These are phyloP conservation scores for Kregervanrija pseudodelftensis DNA, from an alignment of 805 yeast genomes.

Conservation along the genomic window DNA sequence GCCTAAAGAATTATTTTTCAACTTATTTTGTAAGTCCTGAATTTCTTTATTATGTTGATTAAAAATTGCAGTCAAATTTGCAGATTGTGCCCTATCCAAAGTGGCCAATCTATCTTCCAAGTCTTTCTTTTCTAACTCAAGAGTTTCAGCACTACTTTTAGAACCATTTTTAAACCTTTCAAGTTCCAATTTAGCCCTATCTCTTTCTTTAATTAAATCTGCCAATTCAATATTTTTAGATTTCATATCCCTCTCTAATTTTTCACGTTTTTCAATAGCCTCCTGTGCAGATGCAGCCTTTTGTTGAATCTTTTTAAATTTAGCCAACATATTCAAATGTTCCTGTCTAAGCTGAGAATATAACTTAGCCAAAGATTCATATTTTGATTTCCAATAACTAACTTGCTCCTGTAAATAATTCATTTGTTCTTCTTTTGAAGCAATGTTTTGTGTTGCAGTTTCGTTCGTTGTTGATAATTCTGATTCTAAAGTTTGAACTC, in stretches of 20 bases:
- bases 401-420: conserved; percentile 67
- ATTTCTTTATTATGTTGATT: conserved; percentile 59
- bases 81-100: conserved; percentile 54
- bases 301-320: conserved; percentile 74
- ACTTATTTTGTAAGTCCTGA: conserved; percentile 37
- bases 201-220: conserved; percentile 82
- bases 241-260: conserved; percentile 73
- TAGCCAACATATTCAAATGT: conserved; percentile 70
- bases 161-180: conserved; percentile 63
- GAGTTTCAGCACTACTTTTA: conserved; percentile 55
- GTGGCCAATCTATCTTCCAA: conserved; percentile 51
- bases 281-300: conserved; percentile 88
- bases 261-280: conserved; percentile 76
- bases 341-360: conserved; percentile 90
- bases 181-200: conserved; percentile 76
- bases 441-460: conserved; percentile 65
- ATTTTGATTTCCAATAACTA: conserved; percentile 72
- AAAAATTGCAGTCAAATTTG: conserved; percentile 53
- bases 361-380: conserved; percentile 81
- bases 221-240: conserved; percentile 83
- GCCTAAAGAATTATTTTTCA: conserved; percentile 25
- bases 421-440: conserved; percentile 69
- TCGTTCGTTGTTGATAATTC: conserved; percentile 57
- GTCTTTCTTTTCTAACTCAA: conserved; percentile 58
- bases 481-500: conserved; percentile 73